Evolutionary conservation across 2,329 filamentous ascomycete species (phyloP), one percentile per base, ranked within the genome.

Genomic region (Rutstroemia sp.): DNA sequence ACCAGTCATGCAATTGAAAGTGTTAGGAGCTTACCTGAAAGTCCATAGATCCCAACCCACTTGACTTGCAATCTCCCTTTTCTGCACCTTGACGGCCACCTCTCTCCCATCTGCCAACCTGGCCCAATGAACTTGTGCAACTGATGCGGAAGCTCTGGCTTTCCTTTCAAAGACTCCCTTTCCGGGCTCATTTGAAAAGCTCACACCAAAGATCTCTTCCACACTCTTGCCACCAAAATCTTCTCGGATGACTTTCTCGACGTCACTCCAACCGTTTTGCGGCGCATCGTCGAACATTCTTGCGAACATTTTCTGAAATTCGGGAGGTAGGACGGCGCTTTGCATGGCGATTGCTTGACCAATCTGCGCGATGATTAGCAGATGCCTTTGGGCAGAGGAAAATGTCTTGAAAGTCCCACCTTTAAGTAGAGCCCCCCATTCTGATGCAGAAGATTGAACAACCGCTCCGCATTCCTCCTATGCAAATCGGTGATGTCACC

Each of bases 311-410:
- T 86, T 85, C 75, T 96, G 91, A 65, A 97, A 97, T 72, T 96
- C 91, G 0, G 92, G 89, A 25, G 94, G 94, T 60, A 99, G 75
- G 25, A 97, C 85, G 0, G 92, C 92, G 63, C 88, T 92, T 77
- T 99, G 94, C 94, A 97, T 97, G 14, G 92, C 94, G 63, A 99
- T 92, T 4, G 94, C 94, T 76, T 99, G 94, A 0, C 94, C 94
- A 57, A 99, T 96, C 78, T 49, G 48, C 17, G 23, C 4, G 21
- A 16, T 8, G 2, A 17, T 49, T 49, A 49, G 27, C 5, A 38
- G 48, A 49, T 14, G 14, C 12, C n/a, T 7, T 10, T n/a, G n/a
- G 8, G 10, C 14, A 42, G 16, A n/a, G 8, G 5, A 4, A 3
- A 1, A 9, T 42, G 2, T 17, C 16, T 17, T 3, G 39, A 42